phyloP scores from a whole-genome alignment of 768 basidiomycete genomes.

The Goffeauzyma gilvescens region DNA sequence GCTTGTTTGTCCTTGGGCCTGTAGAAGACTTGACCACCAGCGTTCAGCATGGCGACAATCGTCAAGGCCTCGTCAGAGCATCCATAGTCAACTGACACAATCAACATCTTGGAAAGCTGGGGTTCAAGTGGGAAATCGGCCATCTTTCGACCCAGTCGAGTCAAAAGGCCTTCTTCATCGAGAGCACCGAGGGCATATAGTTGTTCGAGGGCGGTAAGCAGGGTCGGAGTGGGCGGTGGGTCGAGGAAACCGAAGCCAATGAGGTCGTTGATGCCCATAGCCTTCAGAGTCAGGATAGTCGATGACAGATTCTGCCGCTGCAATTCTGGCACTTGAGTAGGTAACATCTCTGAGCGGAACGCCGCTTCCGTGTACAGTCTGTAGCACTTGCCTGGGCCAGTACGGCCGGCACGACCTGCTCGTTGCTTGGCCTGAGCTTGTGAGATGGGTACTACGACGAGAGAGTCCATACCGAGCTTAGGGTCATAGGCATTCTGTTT shows the following conservation, averaged over 20 bases:
- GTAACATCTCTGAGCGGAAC: slow-evolving; percentile 96
- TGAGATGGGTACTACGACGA: slow-evolving; percentile 96
- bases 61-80: slow-evolving; percentile 97
- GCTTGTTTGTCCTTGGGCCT: slow-evolving; percentile 99
- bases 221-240: slow-evolving; percentile 86
- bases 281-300: slow-evolving; percentile 88
- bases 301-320: slow-evolving; percentile 71
- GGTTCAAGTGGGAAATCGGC: slow-evolving; percentile 99
- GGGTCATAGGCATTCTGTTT: slow-evolving; percentile 99
- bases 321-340: slow-evolving; percentile 92
- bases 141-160: slow-evolving; percentile 91
- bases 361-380: slow-evolving; percentile 95
- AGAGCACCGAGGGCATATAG: slow-evolving; percentile 87
- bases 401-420: slow-evolving; percentile 87
- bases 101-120: slow-evolving; percentile 87
- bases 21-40: slow-evolving; percentile 81
- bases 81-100: slow-evolving; percentile 87
- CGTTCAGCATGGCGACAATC: slow-evolving; percentile 91
- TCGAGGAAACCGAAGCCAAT: slow-evolving; percentile 99
- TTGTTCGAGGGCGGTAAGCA: slow-evolving; percentile 87
- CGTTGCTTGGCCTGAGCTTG: slow-evolving; percentile 95
- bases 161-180: slow-evolving; percentile 89
- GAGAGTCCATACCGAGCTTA: slow-evolving; percentile 90
- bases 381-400: slow-evolving; percentile 95
- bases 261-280: slow-evolving; percentile 96